Evolutionary conservation across 257 asterid genomes (phyloP).

Genomic region (Jacaranda mimosifolia): DNA sequence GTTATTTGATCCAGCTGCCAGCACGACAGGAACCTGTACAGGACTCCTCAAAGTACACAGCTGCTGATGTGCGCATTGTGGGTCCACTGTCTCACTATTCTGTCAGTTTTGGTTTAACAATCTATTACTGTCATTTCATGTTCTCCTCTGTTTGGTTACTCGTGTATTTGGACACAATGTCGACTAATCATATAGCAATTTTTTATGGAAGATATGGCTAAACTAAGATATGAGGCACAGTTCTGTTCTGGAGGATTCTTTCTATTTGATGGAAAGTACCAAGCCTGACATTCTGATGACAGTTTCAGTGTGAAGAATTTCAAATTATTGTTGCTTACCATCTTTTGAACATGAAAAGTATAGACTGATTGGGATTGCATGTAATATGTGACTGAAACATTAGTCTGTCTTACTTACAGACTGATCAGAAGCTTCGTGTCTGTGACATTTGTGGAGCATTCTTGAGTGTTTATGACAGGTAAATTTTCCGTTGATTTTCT

Average conservation of each 20-base stretch:
- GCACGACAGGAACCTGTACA: constrained; percentile 70
- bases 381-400: constrained; percentile 38
- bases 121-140: not conserved
- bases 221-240: not conserved
- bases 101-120: constrained; percentile 2
- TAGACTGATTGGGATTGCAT: constrained; percentile 17
- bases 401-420: constrained; percentile 55
- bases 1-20: constrained; percentile 62
- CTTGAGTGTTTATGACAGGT: constrained; percentile 95
- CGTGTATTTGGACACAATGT: not conserved
- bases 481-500: constrained; percentile 33
- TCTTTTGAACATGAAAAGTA: constrained; percentile 27
- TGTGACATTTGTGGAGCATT: constrained; percentile 99
- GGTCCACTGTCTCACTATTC: constrained; percentile 41
- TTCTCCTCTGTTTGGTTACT: not conserved
- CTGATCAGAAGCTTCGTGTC: constrained; percentile 99
- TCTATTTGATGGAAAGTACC: not conserved
- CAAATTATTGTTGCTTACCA: not conserved
- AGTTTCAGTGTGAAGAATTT: constrained; percentile 14
- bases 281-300: constrained; percentile 4
- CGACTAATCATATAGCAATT: constrained; percentile 1
- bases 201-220: constrained; percentile 18
- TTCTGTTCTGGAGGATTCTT: constrained; percentile 59
- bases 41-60: constrained; percentile 85
- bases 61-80: constrained; percentile 92